Evolutionary conservation across 768 basidiomycete species (phyloP).

Genomic region (Rhizopogon salebrosus): DNA sequence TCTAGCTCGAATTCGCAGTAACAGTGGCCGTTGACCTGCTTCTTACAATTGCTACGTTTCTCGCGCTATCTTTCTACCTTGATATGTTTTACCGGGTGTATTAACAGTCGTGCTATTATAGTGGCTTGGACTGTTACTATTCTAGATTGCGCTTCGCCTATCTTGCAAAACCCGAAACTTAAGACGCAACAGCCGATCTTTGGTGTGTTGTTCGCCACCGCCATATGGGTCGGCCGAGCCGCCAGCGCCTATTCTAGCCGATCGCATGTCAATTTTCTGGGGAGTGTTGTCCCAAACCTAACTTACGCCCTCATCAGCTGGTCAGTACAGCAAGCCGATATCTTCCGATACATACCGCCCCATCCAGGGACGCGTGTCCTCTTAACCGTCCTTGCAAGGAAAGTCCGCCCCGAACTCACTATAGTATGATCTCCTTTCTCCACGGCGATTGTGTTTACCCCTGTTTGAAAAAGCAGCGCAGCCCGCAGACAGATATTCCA

Average conservation of each 20-base stretch:
- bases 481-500: not conserved
- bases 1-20: constrained; percentile 5
- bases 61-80: constrained; percentile 6
- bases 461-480: not conserved
- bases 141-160: not conserved
- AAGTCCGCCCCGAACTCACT: not conserved
- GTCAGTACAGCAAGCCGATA: constrained; percentile 1
- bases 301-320: not conserved
- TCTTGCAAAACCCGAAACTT: not conserved
- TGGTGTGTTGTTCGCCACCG: not conserved
- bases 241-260: not conserved
- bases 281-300: not conserved
- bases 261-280: not conserved
- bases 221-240: not conserved
- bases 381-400: not conserved
- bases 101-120: constrained; percentile 2
- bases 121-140: not conserved
- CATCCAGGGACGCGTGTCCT: not conserved
- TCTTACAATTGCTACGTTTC: constrained; percentile 7
- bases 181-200: not conserved
- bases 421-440: not conserved
- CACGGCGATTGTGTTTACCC: not conserved
- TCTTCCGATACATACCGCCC: not conserved
- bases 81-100: constrained; percentile 1
- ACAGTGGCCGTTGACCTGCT: constrained; percentile 1